phyloP scores from a whole-genome alignment of 208 protist genomes.

The Crithidia acanthocephali region DNA sequence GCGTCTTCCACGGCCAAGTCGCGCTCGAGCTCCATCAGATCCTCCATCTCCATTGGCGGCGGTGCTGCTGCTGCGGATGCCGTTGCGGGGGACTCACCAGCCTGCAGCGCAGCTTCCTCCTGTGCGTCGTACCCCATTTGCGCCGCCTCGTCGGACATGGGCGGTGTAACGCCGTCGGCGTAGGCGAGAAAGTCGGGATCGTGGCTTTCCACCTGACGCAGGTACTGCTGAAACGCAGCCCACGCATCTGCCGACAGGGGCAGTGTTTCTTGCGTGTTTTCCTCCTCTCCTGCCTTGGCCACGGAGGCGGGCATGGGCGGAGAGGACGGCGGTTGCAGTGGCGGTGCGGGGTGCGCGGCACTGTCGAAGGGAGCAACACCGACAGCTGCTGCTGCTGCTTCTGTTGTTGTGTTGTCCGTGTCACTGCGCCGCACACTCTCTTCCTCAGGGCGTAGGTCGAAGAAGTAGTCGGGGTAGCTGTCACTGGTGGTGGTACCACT shows the following conservation, averaged over 20 bases:
- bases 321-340: constrained; percentile 3
- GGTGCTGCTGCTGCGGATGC: not conserved
- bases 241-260: constrained; percentile 7
- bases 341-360: constrained; percentile 6
- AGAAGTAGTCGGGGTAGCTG: constrained; percentile 8
- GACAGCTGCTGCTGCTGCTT: not conserved
- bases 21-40: constrained; percentile 12
- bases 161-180: constrained; percentile 1
- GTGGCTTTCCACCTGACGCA: constrained; percentile 12
- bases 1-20: constrained; percentile 21
- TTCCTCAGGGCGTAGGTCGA: not conserved
- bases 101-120: too few relatives aligned
- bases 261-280: too few relatives aligned
- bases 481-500: not conserved
- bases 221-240: constrained; percentile 18
- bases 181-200: constrained; percentile 18
- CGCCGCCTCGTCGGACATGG: not conserved
- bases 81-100: too few relatives aligned
- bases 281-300: not conserved
- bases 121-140: not conserved
- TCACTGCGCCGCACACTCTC: too few relatives aligned
- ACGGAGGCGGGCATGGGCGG: constrained; percentile 6
- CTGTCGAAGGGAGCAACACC: not conserved
- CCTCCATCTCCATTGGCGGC: constrained; percentile 9
- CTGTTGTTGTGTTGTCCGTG: not conserved